phyloP scores from a whole-genome alignment of 2,329 filamentous ascomycete species.

The Eutypa lata region DNA sequence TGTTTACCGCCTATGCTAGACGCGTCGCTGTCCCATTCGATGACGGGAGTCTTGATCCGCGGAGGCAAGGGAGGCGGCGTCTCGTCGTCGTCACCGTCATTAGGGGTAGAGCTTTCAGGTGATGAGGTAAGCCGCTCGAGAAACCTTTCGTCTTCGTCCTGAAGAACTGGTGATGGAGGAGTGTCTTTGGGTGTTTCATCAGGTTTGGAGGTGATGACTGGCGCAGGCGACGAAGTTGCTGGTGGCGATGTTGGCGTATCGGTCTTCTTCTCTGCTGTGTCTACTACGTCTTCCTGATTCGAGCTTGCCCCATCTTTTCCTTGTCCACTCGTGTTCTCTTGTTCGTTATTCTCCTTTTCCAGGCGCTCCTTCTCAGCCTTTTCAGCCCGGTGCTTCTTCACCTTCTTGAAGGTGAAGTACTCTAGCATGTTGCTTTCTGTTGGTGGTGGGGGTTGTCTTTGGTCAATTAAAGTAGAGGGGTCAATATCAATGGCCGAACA shows the following conservation, averaged over 20 bases:
- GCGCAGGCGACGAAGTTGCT: slow-evolving; percentile 9
- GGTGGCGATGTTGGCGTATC: slow-evolving; percentile 1
- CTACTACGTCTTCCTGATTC: slow-evolving; percentile 7
- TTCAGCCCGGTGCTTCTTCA: slow-evolving; percentile 56
- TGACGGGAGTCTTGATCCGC: slow-evolving; percentile 46
- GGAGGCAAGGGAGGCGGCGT: slow-evolving; percentile 54
- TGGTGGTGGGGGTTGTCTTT: slow-evolving; percentile 8
- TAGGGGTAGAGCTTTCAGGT: slow-evolving; percentile 18
- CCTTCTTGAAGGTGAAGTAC: slow-evolving; percentile 60
- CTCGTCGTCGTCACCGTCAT: slow-evolving; percentile 40
- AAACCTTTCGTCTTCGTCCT: slow-evolving; percentile 56
- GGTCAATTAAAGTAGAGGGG: background rate
- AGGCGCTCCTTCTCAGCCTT: slow-evolving; percentile 34
- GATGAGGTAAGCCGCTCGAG: slow-evolving; percentile 50
- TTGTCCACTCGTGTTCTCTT: slow-evolving; percentile 19
- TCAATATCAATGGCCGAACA: background rate
- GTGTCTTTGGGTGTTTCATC: slow-evolving; percentile 20
- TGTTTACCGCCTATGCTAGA: slow-evolving; percentile 31
- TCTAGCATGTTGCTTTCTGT: slow-evolving; percentile 50
- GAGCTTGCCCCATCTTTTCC: too few species aligned
- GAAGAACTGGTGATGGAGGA: slow-evolving; percentile 47
- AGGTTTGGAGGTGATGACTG: slow-evolving; percentile 26
- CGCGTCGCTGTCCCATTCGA: slow-evolving; percentile 45
- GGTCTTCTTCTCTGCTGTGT: slow-evolving; percentile 7
- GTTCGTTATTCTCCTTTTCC: slow-evolving; percentile 25